Evolutionary conservation across 2,329 filamentous ascomycete species (phyloP), one percentile per base, ranked within the genome.

Genomic region (Sclerotinia subarctica): DNA sequence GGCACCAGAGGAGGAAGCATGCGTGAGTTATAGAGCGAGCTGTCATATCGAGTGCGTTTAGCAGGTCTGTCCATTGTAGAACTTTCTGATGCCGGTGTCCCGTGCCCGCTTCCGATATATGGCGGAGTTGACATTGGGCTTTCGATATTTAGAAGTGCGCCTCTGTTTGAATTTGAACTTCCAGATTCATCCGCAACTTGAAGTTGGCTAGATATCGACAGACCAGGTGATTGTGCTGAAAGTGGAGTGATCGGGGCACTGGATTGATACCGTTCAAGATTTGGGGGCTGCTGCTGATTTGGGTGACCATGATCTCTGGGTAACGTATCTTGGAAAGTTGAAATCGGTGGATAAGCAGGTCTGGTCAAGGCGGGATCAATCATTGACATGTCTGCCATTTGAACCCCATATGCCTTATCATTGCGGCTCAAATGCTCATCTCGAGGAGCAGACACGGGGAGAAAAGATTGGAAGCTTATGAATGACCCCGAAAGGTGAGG

Each of bases 201-300:
- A 44, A 35, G 46, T 13, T 71, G 68, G 5, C 68, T 67, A 44
- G 70, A 38, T 57, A 57, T 70, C 15, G 68, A 69, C 15, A 72
- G 2, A 19, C 62, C 24, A 38, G 67, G 58, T 49, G 52, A 59
- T 29, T 58, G 66, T 13, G 46, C 63, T 10, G 66, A 56, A 47
- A 49, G 46, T 32, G 65, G 66, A 51, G 67, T 68, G n/a, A 51
- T 57, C 6, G 69, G 64, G 35, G 68, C 64, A 38, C 53, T 60
- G 13, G 69, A 67, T 57, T 68, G 70, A 46, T 73, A 71, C 62
- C 71, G 70, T 64, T 75, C 73, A 53, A 74, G 74, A 60, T 71
- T 73, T 60, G 74, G 70, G 7, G 72, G 63, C 58, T 73, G 72
- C 24, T 69, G 67, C 29, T 59, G 64, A 51, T 24, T 29, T 19